Evolutionary conservation across 345 rosid genomes (phyloP), one percentile per base, ranked within the genome.

Genomic region (Brassica cretica): DNA sequence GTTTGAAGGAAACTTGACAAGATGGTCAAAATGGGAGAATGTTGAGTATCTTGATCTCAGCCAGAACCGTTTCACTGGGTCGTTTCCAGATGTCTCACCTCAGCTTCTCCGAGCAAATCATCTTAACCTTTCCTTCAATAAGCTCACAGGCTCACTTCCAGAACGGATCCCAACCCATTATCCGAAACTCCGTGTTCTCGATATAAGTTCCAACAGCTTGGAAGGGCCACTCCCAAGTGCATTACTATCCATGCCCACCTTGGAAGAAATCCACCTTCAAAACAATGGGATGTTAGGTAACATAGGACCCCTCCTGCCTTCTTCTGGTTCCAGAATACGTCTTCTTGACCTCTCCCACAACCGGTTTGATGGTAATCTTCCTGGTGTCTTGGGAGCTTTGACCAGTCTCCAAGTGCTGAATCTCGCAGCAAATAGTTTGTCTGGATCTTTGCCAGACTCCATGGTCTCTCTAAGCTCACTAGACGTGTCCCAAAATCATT

Each of bases 11-110:
- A 95, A 91, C 75, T 79, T 95, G 41, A 84, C 94, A 21, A 82
- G 89, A 83, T 88, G 89, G 71, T 73, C 80, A 64, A 91, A 89
- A 72, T 95, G 99, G 98, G 97, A 89, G 18, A 82, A 85, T 82
- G 76, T 95, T 37, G 94, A 93, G 61, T 89, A 87, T 66, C 90
- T 95, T 72, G 99, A 95, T 89, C 91, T 95, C 77, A 95, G 99
- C 85, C 86, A 46, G 76, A 95, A 95, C 78, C 89, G 11, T 70
- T 83, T 95, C 83, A 81, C 82, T 8, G 99, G 99, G 65, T 21
- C 85, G 10, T 85, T 93, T 60, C 98, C 99, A 14, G 97, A 92
- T 72, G 84, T 77, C 59, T 82, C 90, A 30, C 88, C 93, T 1
- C 97, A 91, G 81, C 90, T 92, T 79, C 77, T 95, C 78, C 96